These are phyloP conservation scores for Candolleomyces eurysporus DNA, from an alignment of 768 basidiomycete species.

Conservation along the genomic window DNA sequence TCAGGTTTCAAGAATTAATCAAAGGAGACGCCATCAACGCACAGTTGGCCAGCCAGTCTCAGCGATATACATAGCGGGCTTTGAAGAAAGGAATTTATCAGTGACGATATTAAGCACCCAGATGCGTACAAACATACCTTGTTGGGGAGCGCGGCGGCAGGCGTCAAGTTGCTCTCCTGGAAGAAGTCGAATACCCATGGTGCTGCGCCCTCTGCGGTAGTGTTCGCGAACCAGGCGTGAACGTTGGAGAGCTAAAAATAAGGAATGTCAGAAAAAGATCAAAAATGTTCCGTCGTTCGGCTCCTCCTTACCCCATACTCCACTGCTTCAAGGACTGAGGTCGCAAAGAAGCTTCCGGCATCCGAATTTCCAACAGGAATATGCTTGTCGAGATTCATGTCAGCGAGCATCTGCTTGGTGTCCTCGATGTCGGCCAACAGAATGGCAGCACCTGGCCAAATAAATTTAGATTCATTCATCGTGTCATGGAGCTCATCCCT, in stretches of 20 bases:
- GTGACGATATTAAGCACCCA: too few species aligned
- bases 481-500: too few species aligned
- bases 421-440: constrained; percentile 66
- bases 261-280: background rate
- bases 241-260: constrained; percentile 73
- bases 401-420: constrained; percentile 52
- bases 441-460: constrained; percentile 47
- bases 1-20: background rate
- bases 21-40: constrained; percentile 17
- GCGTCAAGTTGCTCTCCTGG: constrained; percentile 57
- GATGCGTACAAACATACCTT: constrained; percentile 28
- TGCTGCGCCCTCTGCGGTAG: constrained; percentile 67
- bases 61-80: constrained; percentile 84
- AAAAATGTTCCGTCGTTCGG: constrained; percentile 7
- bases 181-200: constrained; percentile 84
- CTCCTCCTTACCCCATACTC: constrained; percentile 62
- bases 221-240: constrained; percentile 92
- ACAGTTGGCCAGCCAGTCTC: constrained; percentile 87
- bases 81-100: background rate
- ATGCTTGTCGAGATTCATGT: constrained; percentile 56
- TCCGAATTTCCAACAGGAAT: constrained; percentile 81
- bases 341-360: constrained; percentile 84
- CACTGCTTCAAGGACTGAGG: constrained; percentile 51
- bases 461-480: background rate
- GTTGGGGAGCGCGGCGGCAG: constrained; percentile 62